A percentile compares a stretch with the other conserved stretches of the same genome.
Conservation (phyloP, 805 yeast genomes). For the Teunomyces funiuensis region DNA sequence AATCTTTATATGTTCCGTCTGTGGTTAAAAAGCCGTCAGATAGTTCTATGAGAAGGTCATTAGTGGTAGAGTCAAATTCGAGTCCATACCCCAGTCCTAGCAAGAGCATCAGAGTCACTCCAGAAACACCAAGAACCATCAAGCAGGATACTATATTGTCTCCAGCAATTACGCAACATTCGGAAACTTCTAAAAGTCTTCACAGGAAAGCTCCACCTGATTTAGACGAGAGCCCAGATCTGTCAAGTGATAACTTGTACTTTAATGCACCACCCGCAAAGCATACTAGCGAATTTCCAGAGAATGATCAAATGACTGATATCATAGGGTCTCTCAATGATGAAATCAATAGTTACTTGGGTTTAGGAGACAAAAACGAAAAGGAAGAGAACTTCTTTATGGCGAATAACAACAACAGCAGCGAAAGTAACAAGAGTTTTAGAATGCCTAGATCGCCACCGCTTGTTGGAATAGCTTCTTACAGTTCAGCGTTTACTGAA, state of each 20-base stretch:
- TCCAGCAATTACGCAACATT: neutral
- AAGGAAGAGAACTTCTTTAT: neutral
- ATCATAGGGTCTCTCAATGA: slow-evolving; percentile 23
- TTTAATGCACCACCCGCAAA: neutral
- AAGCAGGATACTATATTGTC: neutral
- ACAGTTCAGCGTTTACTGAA: neutral
- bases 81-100: slow-evolving; percentile 1
- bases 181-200: neutral
- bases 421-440: slow-evolving; percentile 3
- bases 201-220: slow-evolving; percentile 9
- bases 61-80: neutral
- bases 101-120: neutral
- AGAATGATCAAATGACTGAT: slow-evolving; percentile 14
- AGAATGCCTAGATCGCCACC: slow-evolving; percentile 8
- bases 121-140: neutral
- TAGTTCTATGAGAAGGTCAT: neutral
- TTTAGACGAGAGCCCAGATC: slow-evolving; percentile 1
- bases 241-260: slow-evolving; percentile 8
- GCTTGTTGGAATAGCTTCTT: slow-evolving; percentile 5
- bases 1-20: slow-evolving; percentile 1
- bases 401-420: neutral
- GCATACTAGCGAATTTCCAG: neutral
- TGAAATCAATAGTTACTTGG: slow-evolving; percentile 22
- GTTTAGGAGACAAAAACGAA: slow-evolving; percentile 8
- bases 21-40: slow-evolving; percentile 1